These are phyloP conservation scores for Trichosporon coremiiforme DNA, from an alignment of 1,284 basidiomycete species.

Conservation along the genomic window DNA sequence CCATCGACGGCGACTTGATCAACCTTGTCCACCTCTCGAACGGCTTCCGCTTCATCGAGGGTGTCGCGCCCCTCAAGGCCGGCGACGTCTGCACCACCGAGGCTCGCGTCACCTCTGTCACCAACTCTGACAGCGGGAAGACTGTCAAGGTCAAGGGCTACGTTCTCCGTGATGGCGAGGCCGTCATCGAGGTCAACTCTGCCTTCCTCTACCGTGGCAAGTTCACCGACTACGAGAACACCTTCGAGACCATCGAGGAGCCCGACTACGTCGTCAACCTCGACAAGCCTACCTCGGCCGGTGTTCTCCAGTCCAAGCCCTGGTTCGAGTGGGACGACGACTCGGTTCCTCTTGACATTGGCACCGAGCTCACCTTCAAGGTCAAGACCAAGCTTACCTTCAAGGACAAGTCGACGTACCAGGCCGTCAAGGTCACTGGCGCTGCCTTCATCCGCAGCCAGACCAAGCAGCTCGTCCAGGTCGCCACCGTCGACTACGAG, in stretches of 20 bases:
- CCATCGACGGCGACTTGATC: conserved; percentile 88
- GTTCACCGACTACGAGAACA: conserved; percentile 91
- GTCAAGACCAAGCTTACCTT: conserved; percentile 81
- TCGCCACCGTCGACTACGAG: conserved; percentile 82
- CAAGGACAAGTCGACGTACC: conserved; percentile 86
- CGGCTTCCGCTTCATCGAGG: conserved; percentile 85
- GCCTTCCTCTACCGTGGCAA: conserved; percentile 95
- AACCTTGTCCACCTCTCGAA: conserved; percentile 97
- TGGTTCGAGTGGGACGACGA: conserved; percentile 97
- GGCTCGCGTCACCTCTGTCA: conserved; percentile 84
- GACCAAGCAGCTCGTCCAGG: conserved; percentile 81
- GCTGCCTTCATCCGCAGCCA: conserved; percentile 82
- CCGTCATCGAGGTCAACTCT: conserved; percentile 89
- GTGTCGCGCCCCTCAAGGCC: conserved; percentile 72
- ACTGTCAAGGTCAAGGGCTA: conserved; percentile 87
- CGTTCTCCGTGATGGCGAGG: conserved; percentile 72
- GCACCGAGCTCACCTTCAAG: conserved; percentile 85
- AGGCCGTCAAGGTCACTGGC: conserved; percentile 78
- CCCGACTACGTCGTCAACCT: conserved; percentile 81
- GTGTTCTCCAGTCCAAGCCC: conserved; percentile 91
- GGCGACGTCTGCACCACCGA: conserved; percentile 90
- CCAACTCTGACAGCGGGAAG: conserved; percentile 90
- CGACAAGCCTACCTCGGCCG: conserved; percentile 75
- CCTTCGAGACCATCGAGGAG: conserved; percentile 89
- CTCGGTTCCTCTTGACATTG: conserved; percentile 72